Evolutionary conservation across 2,329 filamentous ascomycete species (phyloP).

Genomic region (Trichocomaceae sp.): DNA sequence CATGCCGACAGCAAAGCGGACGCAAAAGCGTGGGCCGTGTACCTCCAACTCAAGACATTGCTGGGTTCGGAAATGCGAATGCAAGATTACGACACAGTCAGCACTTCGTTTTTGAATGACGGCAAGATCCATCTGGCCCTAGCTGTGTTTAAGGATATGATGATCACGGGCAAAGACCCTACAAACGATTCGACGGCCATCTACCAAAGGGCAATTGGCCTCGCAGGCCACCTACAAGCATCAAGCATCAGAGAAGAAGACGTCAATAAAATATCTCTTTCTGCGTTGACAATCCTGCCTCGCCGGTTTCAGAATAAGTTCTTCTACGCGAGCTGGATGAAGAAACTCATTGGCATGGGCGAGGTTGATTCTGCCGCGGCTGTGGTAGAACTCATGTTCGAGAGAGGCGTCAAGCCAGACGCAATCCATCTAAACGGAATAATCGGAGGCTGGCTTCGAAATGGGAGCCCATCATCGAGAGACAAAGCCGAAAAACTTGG

Average conservation of each 20-base stretch:
- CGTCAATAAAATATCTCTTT: conserved; percentile 44
- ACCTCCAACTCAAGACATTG: conserved; percentile 56
- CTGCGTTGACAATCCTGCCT: conserved; percentile 48
- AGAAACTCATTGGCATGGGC: conserved; percentile 67
- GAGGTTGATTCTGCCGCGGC: conserved; percentile 64
- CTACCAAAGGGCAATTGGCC: conserved; percentile 36
- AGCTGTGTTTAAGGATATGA: conserved; percentile 82
- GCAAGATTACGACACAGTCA: conserved; percentile 68
- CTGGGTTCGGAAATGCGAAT: conserved; percentile 59
- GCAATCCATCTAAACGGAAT: conserved; percentile 75
- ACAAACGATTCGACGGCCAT: conserved; percentile 40
- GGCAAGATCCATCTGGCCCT: conserved; percentile 62
- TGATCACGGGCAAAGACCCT: conserved; percentile 53
- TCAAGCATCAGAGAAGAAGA: conserved; percentile 37
- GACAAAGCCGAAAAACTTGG: conserved; percentile 61
- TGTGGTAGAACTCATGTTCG: conserved; percentile 70
- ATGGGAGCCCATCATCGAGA: conserved; percentile 49
- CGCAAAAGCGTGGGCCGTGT: conserved; percentile 60
- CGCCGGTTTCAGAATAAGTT: conserved; percentile 60
- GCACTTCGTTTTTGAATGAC: conserved; percentile 62
- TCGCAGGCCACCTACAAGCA: conserved; percentile 36
- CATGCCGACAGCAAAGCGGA: conserved; percentile 45
- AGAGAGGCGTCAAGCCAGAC: conserved; percentile 60
- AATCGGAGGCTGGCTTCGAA: conserved; percentile 69
- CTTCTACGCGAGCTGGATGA: conserved; percentile 84